Base-by-base conservation (phyloP, 371 early-diverging fungal species). In the Apophysomyces sp. region DNA sequence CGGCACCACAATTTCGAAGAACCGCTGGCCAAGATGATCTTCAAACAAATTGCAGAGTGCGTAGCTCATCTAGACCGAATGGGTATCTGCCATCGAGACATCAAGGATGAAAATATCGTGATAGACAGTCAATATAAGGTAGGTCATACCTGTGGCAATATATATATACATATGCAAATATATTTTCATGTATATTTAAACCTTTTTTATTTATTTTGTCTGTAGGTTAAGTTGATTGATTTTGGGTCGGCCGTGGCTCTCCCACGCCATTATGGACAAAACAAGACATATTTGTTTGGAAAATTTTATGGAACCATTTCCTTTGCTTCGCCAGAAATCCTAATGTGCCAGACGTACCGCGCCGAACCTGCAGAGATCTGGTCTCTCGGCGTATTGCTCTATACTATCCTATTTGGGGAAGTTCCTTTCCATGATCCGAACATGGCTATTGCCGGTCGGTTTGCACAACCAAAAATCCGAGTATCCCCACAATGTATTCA, bases 351-450 rank as follows among this genome's bases (percentile, higher is more conserved):
- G 56, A 79, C 73, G 61, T 93, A 93, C 68, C 74, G 84, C 15
- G 92, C 92, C 13, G 89, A 88, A 29, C 85, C 90, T n/a, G 89
- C 89, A 40, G 95, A 94, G 55, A 76, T 93, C 36, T 94, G 94
- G 94, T 85, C 91, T 0, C 66, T 93, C 24, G 94, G 94, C 12
- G 78, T 89, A 44, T 73, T 90, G 26, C 68, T 94, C 37, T 92
- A 88, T 76, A 91, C 87, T 0, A 82, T 93, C 36, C 78, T 88
- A 29, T 85, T 82, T 67, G 93, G 93, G 9, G 89, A 88, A 57
- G 84, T 86, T 1, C 92, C 93, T 0, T 93, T 93, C 69, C 74
- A 73, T 11, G 80, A 83, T 63, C 77, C 83, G 3, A 61, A 72
- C 71, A 84, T 67, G 60, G 89, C 74, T 24, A 72, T 76, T 55